phyloP scores from a whole-genome alignment of 495 filamentous ascomycete species.

The Sporormia fimetaria region DNA sequence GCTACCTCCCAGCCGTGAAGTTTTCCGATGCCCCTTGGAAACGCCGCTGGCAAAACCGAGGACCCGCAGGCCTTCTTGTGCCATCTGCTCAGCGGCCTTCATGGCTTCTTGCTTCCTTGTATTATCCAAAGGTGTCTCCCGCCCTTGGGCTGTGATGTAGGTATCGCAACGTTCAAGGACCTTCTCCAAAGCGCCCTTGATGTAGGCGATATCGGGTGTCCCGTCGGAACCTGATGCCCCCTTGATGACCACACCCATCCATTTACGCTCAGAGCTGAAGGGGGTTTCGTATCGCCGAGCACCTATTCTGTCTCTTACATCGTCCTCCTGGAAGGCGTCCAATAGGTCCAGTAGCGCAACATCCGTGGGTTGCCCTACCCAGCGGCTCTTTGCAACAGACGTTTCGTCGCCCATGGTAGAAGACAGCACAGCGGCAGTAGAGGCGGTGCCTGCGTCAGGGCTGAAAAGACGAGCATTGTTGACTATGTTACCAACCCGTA shows the following conservation, averaged over 20 bases:
- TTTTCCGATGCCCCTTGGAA: slow-evolving; percentile 22
- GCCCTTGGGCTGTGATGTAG: slow-evolving; percentile 76
- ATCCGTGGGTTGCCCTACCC: slow-evolving; percentile 95
- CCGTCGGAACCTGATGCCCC: slow-evolving; percentile 27
- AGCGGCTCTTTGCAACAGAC: slow-evolving; percentile 61
- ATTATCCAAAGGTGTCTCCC: slow-evolving; percentile 78
- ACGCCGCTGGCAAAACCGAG: slow-evolving; percentile 82
- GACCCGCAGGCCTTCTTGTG: slow-evolving; percentile 79
- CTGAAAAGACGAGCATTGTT: slow-evolving; percentile 80
- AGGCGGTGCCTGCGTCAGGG: slow-evolving; percentile 46
- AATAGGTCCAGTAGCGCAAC: slow-evolving; percentile 88
- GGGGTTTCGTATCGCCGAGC: slow-evolving; percentile 71
- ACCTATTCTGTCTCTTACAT: slow-evolving; percentile 75
- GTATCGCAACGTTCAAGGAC: slow-evolving; percentile 79
- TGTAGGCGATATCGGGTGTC: slow-evolving; percentile 65
- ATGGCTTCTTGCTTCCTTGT: slow-evolving; percentile 59
- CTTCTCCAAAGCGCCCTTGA: slow-evolving; percentile 89
- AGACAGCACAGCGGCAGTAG: slow-evolving; percentile 64
- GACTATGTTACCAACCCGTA: slow-evolving; percentile 87
- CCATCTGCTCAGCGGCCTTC: slow-evolving; percentile 80
- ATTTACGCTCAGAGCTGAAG: slow-evolving; percentile 95
- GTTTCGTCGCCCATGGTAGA: slow-evolving; percentile 57
- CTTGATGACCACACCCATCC: slow-evolving; percentile 88
- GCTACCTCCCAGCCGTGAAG: slow-evolving; percentile 31
- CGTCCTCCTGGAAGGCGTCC: slow-evolving; percentile 79